Conservation (phyloP, 75 land plant species). For the Cryptomeria japonica region DNA sequence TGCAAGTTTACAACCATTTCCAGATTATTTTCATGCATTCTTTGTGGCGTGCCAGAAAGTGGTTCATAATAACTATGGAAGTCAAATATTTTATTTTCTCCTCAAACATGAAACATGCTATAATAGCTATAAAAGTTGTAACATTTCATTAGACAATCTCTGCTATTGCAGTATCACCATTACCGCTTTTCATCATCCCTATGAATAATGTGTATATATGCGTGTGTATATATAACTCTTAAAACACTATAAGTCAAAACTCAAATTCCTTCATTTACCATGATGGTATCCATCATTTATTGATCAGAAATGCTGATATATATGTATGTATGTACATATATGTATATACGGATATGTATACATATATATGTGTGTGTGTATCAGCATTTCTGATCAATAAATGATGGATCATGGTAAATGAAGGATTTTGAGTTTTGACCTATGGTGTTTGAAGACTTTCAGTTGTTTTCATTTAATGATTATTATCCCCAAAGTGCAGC, state of each 20-base stretch:
- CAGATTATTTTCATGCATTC: background rate
- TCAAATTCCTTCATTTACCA: too few relatives aligned
- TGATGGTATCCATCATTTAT: too few relatives aligned
- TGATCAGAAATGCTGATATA: too few relatives aligned
- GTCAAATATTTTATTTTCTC: background rate
- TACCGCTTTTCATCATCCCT: background rate
- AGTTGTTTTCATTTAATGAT: background rate
- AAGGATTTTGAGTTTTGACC: background rate
- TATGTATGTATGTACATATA: too few relatives aligned
- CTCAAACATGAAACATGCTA: background rate
- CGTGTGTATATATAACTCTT: too few relatives aligned
- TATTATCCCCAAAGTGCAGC: background rate
- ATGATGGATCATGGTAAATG: background rate
- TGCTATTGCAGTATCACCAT: background rate
- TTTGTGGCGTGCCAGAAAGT: background rate
- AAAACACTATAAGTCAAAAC: too few relatives aligned
- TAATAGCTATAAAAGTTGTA: background rate
- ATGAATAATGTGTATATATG: background rate
- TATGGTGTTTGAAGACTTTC: background rate
- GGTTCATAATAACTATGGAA: background rate
- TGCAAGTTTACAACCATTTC: background rate
- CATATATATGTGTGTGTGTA: too few relatives aligned
- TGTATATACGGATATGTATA: too few relatives aligned
- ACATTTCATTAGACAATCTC: background rate
- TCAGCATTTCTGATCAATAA: background rate